phyloP scores from a whole-genome alignment of 805 yeast species.

The Candida corydali region DNA sequence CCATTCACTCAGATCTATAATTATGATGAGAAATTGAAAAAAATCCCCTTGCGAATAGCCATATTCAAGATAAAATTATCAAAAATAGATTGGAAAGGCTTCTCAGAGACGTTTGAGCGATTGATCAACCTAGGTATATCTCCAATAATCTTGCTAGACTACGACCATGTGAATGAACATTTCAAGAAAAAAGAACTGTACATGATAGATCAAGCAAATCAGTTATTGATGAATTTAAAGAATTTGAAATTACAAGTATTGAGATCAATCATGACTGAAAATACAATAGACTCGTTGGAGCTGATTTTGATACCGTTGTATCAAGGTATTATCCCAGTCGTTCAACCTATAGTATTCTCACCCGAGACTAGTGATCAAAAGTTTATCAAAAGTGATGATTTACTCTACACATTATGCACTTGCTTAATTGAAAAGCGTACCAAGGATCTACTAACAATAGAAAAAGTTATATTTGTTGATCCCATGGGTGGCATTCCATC shows the following conservation, averaged over 20 bases:
- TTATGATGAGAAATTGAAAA: conserved; percentile 27
- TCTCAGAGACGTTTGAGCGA: conserved; percentile 54
- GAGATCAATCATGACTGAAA: conserved; percentile 22
- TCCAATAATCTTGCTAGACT: conserved; percentile 66
- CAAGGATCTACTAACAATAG: conserved; percentile 50
- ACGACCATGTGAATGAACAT: conserved; percentile 20
- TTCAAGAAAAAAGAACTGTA: conserved; percentile 30
- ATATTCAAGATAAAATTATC: conserved; percentile 48
- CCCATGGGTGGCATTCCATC: conserved; percentile 90
- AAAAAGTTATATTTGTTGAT: conserved; percentile 78
- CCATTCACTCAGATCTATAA: conserved; percentile 32
- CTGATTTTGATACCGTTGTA: conserved; percentile 37
- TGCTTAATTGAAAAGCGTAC: conserved; percentile 17
- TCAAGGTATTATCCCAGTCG: conserved; percentile 55
- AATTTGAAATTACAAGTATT: conserved; percentile 21
- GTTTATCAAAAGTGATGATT: conserved; percentile 19
- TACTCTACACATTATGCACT: conserved; percentile 22
- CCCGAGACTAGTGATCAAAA: conserved; percentile 23
- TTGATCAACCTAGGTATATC: conserved; percentile 64
- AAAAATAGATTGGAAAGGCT: conserved; percentile 35
- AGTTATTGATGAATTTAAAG: conserved; percentile 14
- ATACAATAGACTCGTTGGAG: conserved; percentile 20
- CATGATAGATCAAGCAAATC: conserved; percentile 29
- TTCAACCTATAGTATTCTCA: conserved; percentile 55
- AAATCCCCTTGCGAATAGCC: conserved; percentile 50